These are phyloP conservation scores for Zygosaccharomyces sapae DNA, from an alignment of 1,139 yeast species.

Conservation along the genomic window DNA sequence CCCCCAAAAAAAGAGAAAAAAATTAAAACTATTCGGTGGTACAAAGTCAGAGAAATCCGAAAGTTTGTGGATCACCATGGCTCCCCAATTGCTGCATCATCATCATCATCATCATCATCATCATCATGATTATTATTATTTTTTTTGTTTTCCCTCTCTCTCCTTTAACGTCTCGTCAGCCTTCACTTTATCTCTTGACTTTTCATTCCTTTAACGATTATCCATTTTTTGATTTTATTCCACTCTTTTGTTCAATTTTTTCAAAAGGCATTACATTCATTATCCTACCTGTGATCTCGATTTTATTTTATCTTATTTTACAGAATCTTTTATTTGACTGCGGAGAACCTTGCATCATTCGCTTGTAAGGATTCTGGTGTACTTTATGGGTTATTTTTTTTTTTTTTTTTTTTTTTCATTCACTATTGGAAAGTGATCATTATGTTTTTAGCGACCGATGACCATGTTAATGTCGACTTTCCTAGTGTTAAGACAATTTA, in stretches of 20 bases:
- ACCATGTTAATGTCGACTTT: background rate
- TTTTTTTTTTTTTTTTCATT: background rate
- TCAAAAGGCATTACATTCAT: conserved; percentile 1
- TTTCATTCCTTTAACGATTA: conserved; percentile 4
- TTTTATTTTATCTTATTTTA: background rate
- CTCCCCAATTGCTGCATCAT: background rate
- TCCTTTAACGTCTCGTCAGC: too few species aligned
- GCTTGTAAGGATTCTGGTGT: conserved; percentile 1
- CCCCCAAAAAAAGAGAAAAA: background rate
- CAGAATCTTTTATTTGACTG: background rate
- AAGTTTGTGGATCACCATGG: background rate
- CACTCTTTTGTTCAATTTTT: background rate
- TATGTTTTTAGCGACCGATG: background rate
- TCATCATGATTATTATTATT: background rate
- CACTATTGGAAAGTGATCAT: background rate
- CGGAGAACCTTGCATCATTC: background rate
- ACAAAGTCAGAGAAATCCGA: background rate
- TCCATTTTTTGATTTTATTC: conserved; percentile 1
- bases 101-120: background rate
- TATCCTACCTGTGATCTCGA: background rate
- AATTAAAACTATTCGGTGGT: background rate
- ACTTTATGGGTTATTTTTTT: conserved; percentile 2
- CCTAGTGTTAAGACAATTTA: background rate
- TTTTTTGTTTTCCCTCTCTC: too few species aligned
- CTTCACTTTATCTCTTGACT: background rate